These are phyloP conservation scores for Noccaea caerulescens DNA, from an alignment of 345 rosid species.

Conservation along the genomic window DNA sequence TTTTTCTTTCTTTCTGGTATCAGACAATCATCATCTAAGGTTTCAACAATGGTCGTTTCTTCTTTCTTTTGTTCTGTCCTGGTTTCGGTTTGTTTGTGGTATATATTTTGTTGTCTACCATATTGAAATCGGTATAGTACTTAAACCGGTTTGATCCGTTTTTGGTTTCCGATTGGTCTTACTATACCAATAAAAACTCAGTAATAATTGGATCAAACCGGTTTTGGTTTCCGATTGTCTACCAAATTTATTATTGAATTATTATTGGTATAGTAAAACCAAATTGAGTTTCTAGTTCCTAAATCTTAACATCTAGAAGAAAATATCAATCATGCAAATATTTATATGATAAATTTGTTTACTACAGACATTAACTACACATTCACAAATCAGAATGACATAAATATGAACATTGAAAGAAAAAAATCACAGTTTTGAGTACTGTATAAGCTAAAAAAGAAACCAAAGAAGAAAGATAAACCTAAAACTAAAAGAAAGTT, in stretches of 20 bases:
- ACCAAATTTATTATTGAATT: too few species aligned
- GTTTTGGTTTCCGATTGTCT: too few species aligned
- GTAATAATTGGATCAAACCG: too few species aligned
- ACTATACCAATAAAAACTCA: too few species aligned
- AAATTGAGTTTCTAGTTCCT: background rate
- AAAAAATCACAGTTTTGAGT: slow-evolving; percentile 8
- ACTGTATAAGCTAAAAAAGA: background rate
- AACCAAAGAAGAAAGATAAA: slow-evolving; percentile 2
- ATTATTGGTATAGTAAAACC: too few species aligned
- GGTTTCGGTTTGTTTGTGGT: too few species aligned
- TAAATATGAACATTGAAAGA: slow-evolving; percentile 16
- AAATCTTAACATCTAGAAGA: background rate
- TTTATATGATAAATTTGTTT: slow-evolving; percentile 27
- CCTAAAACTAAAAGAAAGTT: slow-evolving; percentile 14
- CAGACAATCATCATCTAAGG: background rate
- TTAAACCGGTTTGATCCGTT: too few species aligned
- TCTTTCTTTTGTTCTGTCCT: too few species aligned
- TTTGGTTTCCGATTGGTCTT: too few species aligned
- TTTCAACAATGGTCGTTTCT: too few species aligned
- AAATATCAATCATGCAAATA: slow-evolving; percentile 3
- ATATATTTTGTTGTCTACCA: too few species aligned
- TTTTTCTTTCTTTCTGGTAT: slow-evolving; percentile 26
- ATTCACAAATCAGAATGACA: slow-evolving; percentile 30
- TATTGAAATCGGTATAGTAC: too few species aligned
- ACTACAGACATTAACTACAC: slow-evolving; percentile 26